These are phyloP conservation scores for Starmera caribaea DNA, from an alignment of 805 yeast genomes.

Conservation along the genomic window DNA sequence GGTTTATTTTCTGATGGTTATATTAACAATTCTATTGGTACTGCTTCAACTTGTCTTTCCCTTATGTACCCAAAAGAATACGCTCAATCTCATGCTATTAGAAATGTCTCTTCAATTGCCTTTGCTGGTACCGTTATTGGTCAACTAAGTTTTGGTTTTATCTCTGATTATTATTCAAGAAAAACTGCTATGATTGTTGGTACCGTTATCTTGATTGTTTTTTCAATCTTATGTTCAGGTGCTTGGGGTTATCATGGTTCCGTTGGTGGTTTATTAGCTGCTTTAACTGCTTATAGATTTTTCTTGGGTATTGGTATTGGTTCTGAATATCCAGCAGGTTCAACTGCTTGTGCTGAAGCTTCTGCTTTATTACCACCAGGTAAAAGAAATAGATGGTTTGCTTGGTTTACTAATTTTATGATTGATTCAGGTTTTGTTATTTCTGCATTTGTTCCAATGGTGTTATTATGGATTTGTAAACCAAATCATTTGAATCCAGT, in stretches of 20 bases:
- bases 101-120: constrained; percentile 78
- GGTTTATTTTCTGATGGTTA: constrained; percentile 93
- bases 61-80: constrained; percentile 57
- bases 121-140: constrained; percentile 91
- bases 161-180: constrained; percentile 75
- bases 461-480: constrained; percentile 74
- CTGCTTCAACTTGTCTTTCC: constrained; percentile 64
- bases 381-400: constrained; percentile 78
- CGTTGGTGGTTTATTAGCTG: constrained; percentile 71
- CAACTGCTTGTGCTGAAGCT: constrained; percentile 91
- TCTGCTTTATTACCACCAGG: constrained; percentile 73
- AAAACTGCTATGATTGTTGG: constrained; percentile 78
- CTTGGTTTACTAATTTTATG: constrained; percentile 82
- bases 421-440: constrained; percentile 83
- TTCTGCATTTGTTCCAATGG: constrained; percentile 79
- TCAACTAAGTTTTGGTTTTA: constrained; percentile 68
- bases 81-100: constrained; percentile 55
- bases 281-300: constrained; percentile 76
- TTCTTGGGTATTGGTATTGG: constrained; percentile 90
- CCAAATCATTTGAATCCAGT: constrained; percentile 63
- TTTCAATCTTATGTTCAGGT: constrained; percentile 73
- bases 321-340: constrained; percentile 90
- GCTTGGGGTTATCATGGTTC: constrained; percentile 71
- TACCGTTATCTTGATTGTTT: constrained; percentile 62
- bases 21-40: constrained; percentile 73